phyloP scores from a whole-genome alignment of 2,329 filamentous ascomycete species.

The Hypoxylon sp. region DNA sequence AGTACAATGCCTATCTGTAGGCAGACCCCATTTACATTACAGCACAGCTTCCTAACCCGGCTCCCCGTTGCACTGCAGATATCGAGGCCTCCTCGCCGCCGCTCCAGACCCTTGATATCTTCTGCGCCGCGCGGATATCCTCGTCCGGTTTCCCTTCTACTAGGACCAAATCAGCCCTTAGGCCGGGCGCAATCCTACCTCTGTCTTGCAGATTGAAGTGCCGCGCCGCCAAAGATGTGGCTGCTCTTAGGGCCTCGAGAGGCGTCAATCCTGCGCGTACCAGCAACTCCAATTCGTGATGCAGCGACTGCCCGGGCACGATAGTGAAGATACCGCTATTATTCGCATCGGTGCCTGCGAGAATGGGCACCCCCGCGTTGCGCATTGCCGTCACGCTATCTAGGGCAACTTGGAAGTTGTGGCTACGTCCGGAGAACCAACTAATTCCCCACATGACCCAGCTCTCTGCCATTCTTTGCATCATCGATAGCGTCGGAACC shows the following conservation, averaged over 20 bases:
- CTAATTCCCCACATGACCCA: conserved; percentile 44
- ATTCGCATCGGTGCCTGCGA: conserved; percentile 52
- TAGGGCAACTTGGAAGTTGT: conserved; percentile 47
- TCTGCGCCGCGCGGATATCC: conserved; percentile 49
- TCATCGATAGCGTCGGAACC: conserved; percentile 51
- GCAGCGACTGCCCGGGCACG: conserved; percentile 41
- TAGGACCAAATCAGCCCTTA: conserved; percentile 53
- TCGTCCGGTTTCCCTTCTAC: conserved; percentile 51
- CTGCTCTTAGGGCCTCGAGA: conserved; percentile 46
- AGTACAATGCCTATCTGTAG: neutral
- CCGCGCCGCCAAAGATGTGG: conserved; percentile 43
- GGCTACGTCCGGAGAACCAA: conserved; percentile 21
- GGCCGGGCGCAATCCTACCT: conserved; percentile 46
- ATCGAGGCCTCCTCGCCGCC: conserved; percentile 45
- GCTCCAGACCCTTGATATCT: conserved; percentile 51
- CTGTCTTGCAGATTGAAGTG: conserved; percentile 50
- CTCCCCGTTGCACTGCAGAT: conserved; percentile 15
- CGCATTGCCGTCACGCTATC: conserved; percentile 48
- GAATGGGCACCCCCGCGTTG: conserved; percentile 52
- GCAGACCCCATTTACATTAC: conserved; percentile 14
- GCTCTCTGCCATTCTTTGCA: conserved; percentile 43
- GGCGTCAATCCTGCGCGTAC: conserved; percentile 48
- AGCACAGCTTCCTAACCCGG: conserved; percentile 26
- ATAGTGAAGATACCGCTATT: conserved; percentile 35
- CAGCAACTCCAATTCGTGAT: conserved; percentile 51